phyloP scores from a whole-genome alignment of 2,329 filamentous ascomycete species.

The Aspergillus cejpii region DNA sequence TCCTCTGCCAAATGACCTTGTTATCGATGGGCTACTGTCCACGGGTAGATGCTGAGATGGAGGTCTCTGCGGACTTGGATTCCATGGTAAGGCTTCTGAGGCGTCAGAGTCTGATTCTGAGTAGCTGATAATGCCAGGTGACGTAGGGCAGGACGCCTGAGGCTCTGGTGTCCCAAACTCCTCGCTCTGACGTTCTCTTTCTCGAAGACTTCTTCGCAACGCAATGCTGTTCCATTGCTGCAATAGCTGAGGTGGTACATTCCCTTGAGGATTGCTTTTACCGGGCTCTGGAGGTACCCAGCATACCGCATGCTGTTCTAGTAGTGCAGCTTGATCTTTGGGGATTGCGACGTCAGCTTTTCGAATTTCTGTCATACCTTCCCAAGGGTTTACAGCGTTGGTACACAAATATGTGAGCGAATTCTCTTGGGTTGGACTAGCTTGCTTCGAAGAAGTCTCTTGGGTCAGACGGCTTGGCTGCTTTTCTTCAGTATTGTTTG shows the following conservation, averaged over 20 bases:
- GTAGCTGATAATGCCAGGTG: neutral
- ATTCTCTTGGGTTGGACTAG: neutral
- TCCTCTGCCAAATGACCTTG: neutral
- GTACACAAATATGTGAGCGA: neutral
- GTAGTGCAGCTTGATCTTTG: conserved; percentile 45
- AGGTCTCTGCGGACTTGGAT: conserved; percentile 3
- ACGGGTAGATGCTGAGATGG: conserved; percentile 17
- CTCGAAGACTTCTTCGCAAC: conserved; percentile 6
- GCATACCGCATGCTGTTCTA: conserved; percentile 40
- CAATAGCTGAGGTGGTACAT: conserved; percentile 33
- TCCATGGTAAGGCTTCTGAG: conserved; percentile 14
- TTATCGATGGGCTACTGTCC: conserved; percentile 25
- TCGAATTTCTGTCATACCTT: conserved; percentile 34
- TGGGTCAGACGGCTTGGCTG: neutral
- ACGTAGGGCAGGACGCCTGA: neutral
- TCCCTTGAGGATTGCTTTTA: conserved; percentile 20
- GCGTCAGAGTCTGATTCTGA: conserved; percentile 10
- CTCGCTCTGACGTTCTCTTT: conserved; percentile 2
- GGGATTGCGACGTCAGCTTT: conserved; percentile 43
- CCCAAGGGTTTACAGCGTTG: conserved; percentile 22
- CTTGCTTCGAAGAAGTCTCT: neutral
- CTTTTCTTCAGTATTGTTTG: neutral
- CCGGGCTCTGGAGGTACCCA: conserved; percentile 35
- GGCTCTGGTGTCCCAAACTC: neutral
- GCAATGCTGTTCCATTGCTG: conserved; percentile 33